Conservation (phyloP, 441 rosid species). For the Populus tomentosa region DNA sequence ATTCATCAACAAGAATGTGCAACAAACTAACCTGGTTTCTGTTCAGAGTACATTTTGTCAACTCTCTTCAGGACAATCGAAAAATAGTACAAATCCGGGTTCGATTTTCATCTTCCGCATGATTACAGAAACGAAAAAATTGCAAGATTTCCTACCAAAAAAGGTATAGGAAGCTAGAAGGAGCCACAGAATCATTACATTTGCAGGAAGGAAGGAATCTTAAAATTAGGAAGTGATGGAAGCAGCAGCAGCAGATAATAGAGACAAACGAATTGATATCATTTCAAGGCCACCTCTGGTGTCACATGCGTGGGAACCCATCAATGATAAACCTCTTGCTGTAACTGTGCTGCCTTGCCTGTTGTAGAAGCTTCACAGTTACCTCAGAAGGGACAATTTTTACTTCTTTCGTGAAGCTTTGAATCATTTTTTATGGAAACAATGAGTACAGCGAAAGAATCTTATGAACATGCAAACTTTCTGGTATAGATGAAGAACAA, state of each 20-base stretch:
- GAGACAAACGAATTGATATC: neutral
- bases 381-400: slow-evolving; percentile 56
- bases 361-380: slow-evolving; percentile 46
- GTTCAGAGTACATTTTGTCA: slow-evolving; percentile 40
- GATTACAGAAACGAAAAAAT: neutral
- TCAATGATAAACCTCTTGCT: slow-evolving; percentile 48
- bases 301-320: slow-evolving; percentile 57
- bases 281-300: slow-evolving; percentile 29
- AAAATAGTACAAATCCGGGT: slow-evolving; percentile 40
- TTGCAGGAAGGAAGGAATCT: too few species aligned
- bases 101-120: slow-evolving; percentile 42
- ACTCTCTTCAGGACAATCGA: slow-evolving; percentile 54
- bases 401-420: slow-evolving; percentile 43
- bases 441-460: neutral
- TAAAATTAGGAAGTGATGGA: neutral
- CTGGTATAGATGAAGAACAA: neutral
- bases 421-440: slow-evolving; percentile 37
- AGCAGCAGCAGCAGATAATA: neutral
- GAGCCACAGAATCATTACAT: neutral
- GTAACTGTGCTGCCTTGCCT: slow-evolving; percentile 40
- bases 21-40: slow-evolving; percentile 36
- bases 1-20: neutral
- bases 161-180: neutral
- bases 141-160: neutral
- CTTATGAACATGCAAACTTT: neutral